Evolutionary conservation across 352 stramenopile species (phyloP).

Genomic region (Pilasporangium apinafurcum): DNA sequence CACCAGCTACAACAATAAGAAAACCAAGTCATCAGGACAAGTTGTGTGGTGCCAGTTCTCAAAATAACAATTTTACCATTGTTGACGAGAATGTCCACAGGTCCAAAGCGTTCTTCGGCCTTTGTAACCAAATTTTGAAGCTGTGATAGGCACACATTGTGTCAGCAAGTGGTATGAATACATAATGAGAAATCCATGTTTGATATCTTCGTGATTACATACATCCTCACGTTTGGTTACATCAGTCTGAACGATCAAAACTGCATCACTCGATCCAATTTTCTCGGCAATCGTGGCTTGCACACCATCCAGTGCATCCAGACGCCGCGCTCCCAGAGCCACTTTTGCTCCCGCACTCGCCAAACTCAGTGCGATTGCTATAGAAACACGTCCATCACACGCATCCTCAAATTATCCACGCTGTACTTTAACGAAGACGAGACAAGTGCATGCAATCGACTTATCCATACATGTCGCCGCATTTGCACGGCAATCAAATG

Average conservation of each 20-base stretch:
- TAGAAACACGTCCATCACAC: background rate
- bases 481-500: too few relatives aligned
- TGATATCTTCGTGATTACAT: background rate
- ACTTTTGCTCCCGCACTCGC: slow-evolving; percentile 73
- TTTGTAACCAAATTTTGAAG: slow-evolving; percentile 52
- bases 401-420: background rate
- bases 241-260: slow-evolving; percentile 48
- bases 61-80: slow-evolving; percentile 32
- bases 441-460: too few relatives aligned
- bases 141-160: too few relatives aligned
- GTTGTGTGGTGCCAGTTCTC: too few relatives aligned
- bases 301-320: slow-evolving; percentile 49
- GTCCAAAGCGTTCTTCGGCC: slow-evolving; percentile 53
- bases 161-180: too few relatives aligned
- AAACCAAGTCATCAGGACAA: too few relatives aligned
- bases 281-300: slow-evolving; percentile 22
- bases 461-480: too few relatives aligned
- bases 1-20: slow-evolving; percentile 51
- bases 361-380: slow-evolving; percentile 67
- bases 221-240: slow-evolving; percentile 66
- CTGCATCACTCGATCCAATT: slow-evolving; percentile 11
- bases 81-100: slow-evolving; percentile 88
- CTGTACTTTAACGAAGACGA: too few relatives aligned
- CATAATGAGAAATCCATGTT: too few relatives aligned
- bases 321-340: slow-evolving; percentile 68